These are phyloP conservation scores for Casuarina equisetifolia DNA, from an alignment of 306 rosid species.

Conservation along the genomic window DNA sequence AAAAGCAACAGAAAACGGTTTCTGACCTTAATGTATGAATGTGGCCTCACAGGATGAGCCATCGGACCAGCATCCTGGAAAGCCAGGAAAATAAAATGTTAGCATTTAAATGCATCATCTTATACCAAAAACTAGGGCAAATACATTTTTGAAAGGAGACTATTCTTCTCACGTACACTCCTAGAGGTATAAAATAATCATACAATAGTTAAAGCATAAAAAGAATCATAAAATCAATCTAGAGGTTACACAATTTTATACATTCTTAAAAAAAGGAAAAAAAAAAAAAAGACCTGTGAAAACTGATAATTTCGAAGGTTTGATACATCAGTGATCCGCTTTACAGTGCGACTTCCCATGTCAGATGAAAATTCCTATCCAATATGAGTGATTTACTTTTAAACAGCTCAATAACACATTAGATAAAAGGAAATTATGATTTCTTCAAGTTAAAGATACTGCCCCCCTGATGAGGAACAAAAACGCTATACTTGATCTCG, in stretches of 20 bases:
- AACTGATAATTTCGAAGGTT: constrained; percentile 89
- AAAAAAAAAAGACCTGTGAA: constrained; percentile 68
- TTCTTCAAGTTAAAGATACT: constrained; percentile 18
- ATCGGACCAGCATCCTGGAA: constrained; percentile 97
- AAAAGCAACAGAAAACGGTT: constrained; percentile 17
- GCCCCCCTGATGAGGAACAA: constrained; percentile 6
- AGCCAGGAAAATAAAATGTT: constrained; percentile 24
- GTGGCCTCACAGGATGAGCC: constrained; percentile 99
- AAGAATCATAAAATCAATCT: constrained; percentile 12
- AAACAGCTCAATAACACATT: neutral
- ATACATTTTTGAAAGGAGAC: neutral
- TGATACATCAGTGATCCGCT: constrained; percentile 85
- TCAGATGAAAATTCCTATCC: constrained; percentile 95
- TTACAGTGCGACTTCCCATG: constrained; percentile 93
- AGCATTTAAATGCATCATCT: constrained; percentile 5
- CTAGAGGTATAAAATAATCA: neutral
- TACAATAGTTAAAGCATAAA: neutral
- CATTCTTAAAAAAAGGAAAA: neutral
- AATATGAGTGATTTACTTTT: constrained; percentile 18
- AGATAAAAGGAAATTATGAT: neutral
- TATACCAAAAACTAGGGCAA: constrained; percentile 15
- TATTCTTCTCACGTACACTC: neutral
- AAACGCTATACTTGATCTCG: constrained; percentile 77
- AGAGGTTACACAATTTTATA: constrained; percentile 6
- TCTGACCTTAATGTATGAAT: constrained; percentile 95